Base-by-base conservation (phyloP, 148 eudicot genomes). In the Nepenthes mirabilis region DNA sequence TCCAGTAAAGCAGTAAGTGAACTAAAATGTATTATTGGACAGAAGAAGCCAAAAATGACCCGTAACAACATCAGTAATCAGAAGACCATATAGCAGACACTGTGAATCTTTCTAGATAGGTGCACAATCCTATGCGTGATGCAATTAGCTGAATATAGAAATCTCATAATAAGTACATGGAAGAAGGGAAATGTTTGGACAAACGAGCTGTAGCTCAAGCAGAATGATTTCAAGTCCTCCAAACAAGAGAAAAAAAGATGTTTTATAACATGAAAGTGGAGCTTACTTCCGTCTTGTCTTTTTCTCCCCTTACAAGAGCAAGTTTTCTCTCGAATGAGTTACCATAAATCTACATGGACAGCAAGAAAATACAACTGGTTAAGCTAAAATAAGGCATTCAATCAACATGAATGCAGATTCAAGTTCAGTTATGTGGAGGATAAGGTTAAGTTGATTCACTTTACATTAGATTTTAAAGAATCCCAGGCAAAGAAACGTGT, bases 401-500 rank as follows among this genome's bases (percentile, higher is more conserved):
- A 11, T n/a, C 11, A n/a, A 11, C 14, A n/a, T 10, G n/a, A 49
- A 11, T 2, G 12, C 52, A 6, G 13, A 5, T 11, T 49, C 8
- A 40, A 40, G 6, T 40, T 8, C 45, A 40, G 8, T 40, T 59
- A 33, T 36, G 35, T 43, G 49, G 23, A 23, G 23, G 33, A 36
- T 14, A 1, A 14, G 45, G 43, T 55, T 14, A 47, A 37, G 64
- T 55, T 47, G 53, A 32, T 45, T 11, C 33, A 36, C 11, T 65
- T 73, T 79, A 85, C 91, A 55, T 74, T 75, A 47, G 85, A 71
- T 65, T 82, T 85, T 56, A 79, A 64, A 64, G 71, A 65, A 66
- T 85, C 85, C 91, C 91, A 85, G 59, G 77, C 76, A 69, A 85
- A 85, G 61, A 82, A 80, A 43, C 75, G 73, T 50, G 91, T 85